A percentile compares a stretch with the other conserved stretches of the same genome.
Evolutionary conservation across 1,284 basidiomycete species (phyloP).

Genomic region (Pyrrhoderma lamaoense): DNA sequence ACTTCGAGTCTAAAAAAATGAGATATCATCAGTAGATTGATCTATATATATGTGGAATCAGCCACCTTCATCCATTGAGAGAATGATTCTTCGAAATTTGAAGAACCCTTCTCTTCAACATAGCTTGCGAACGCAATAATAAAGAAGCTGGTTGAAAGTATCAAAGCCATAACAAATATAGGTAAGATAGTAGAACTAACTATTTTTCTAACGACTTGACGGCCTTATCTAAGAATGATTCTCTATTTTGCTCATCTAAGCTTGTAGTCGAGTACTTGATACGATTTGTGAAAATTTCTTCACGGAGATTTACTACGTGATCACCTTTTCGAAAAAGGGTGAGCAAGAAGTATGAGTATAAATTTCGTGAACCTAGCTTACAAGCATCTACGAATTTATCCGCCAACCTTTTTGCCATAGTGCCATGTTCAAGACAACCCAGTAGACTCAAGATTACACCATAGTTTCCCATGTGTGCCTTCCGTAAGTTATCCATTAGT

Average conservation of each 20-base stretch:
- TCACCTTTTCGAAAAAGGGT: slow-evolving; percentile 43
- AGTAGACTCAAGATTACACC: slow-evolving; percentile 84
- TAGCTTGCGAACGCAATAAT: slow-evolving; percentile 92
- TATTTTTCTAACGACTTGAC: slow-evolving; percentile 76
- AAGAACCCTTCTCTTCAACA: slow-evolving; percentile 62
- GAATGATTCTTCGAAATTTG: slow-evolving; percentile 67
- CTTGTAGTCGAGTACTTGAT: slow-evolving; percentile 80
- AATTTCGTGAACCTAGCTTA: slow-evolving; percentile 32
- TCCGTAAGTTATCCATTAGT: slow-evolving; percentile 79
- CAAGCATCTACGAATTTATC: slow-evolving; percentile 87
- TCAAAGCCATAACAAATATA: background rate
- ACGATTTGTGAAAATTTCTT: slow-evolving; percentile 79
- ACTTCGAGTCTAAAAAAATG: slow-evolving; percentile 51
- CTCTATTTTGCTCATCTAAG: slow-evolving; percentile 59
- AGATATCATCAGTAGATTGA: slow-evolving; percentile 7
- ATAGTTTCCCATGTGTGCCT: slow-evolving; percentile 85
- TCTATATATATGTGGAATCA: background rate
- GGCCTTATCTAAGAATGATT: slow-evolving; percentile 53
- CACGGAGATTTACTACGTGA: slow-evolving; percentile 84
- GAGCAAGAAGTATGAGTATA: background rate
- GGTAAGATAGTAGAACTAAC: slow-evolving; percentile 37
- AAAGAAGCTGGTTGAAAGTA: slow-evolving; percentile 89
- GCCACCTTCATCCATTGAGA: slow-evolving; percentile 79
- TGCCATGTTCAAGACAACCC: slow-evolving; percentile 81
- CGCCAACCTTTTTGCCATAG: slow-evolving; percentile 76